Evolutionary conservation across 139 green algal genomes (phyloP).

Genomic region (Closterium sp.): DNA sequence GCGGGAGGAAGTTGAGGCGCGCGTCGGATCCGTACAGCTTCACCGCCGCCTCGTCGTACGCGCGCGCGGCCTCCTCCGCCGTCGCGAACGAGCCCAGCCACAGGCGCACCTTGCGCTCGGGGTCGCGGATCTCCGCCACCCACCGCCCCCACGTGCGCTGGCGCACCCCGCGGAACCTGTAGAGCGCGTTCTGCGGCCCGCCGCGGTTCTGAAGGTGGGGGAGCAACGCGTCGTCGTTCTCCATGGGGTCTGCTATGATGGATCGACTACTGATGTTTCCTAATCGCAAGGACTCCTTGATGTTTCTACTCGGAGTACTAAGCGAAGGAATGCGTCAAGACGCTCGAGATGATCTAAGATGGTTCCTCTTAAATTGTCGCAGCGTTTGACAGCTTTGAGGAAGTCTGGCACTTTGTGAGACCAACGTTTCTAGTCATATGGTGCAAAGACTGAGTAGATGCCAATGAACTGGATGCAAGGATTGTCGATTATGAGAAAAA

Average conservation of each 20-base stretch:
- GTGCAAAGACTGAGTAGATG: not conserved
- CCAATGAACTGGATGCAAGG: not conserved
- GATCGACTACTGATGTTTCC: too few relatives aligned
- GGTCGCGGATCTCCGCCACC: constrained; percentile 59
- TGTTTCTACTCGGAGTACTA: too few relatives aligned
- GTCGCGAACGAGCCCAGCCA: constrained; percentile 62
- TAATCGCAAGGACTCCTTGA: too few relatives aligned
- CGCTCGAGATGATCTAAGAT: not conserved
- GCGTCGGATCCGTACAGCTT: constrained; percentile 20
- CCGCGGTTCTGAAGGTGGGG: not conserved
- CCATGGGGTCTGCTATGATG: too few relatives aligned
- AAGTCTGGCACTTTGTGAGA: not conserved
- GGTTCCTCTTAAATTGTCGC: not conserved
- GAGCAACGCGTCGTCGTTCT: not conserved
- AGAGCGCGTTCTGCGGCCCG: not conserved
- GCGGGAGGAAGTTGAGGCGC: constrained; percentile 3
- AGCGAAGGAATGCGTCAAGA: too few relatives aligned
- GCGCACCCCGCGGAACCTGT: constrained; percentile 51
- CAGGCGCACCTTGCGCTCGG: constrained; percentile 33
- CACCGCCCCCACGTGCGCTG: constrained; percentile 60
- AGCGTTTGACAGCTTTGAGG: not conserved
- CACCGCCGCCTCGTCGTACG: constrained; percentile 56
- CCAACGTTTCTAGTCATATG: not conserved
- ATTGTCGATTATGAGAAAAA: not conserved
- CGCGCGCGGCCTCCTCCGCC: constrained; percentile 55